These are phyloP conservation scores for Earliella scabrosa DNA, from an alignment of 1,284 basidiomycete genomes.

Conservation along the genomic window DNA sequence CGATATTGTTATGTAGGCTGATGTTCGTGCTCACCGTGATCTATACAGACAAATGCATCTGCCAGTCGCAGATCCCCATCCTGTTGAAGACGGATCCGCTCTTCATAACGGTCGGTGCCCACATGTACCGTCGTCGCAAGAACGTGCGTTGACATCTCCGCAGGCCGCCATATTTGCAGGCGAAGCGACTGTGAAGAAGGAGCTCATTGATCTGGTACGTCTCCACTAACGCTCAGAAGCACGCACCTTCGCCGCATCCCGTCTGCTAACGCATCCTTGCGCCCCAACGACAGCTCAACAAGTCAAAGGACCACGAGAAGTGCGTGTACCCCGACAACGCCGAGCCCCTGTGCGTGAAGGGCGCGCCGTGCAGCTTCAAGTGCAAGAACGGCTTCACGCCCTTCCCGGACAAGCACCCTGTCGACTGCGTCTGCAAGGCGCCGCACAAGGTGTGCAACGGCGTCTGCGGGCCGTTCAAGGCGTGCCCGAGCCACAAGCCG, in stretches of 20 bases:
- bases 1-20: neutral
- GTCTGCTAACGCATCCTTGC: neutral
- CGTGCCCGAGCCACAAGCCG: conserved; percentile 39
- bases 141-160: neutral
- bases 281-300: conserved; percentile 27
- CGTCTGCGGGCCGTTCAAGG: conserved; percentile 43
- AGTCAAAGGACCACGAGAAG: conserved; percentile 25
- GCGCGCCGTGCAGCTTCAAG: conserved; percentile 46
- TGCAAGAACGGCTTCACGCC: conserved; percentile 48
- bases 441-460: conserved; percentile 52
- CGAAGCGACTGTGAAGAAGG: conserved; percentile 29
- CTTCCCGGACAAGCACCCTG: conserved; percentile 36
- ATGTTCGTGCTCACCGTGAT: neutral
- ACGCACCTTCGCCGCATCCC: neutral
- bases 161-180: conserved; percentile 39
- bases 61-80: conserved; percentile 40
- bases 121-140: neutral
- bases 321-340: conserved; percentile 49
- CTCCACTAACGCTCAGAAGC: neutral
- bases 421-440: conserved; percentile 43
- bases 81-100: conserved; percentile 39
- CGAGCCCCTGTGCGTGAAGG: conserved; percentile 38
- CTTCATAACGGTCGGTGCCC: conserved; percentile 21
- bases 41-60: conserved; percentile 43
- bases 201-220: conserved; percentile 41